Evolutionary conservation across 345 rosid genomes (phyloP).

Genomic region (Aethionema arabicum): DNA sequence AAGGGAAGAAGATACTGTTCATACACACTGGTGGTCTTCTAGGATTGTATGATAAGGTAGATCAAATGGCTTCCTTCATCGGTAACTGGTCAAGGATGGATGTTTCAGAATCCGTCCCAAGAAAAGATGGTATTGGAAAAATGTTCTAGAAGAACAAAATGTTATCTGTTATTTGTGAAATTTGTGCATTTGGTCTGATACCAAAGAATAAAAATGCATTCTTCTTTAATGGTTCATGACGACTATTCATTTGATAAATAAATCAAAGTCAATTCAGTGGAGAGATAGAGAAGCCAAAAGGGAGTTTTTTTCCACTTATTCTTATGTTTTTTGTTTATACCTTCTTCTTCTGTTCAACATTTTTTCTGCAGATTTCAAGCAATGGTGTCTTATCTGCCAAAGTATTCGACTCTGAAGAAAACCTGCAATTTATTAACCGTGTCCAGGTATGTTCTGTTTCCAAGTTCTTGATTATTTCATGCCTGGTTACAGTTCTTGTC

Average conservation of each 20-base stretch:
- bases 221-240: neutral
- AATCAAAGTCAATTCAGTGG: neutral
- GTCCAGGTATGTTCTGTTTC: neutral
- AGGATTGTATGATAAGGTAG: slow-evolving; percentile 78
- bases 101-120: slow-evolving; percentile 68
- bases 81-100: slow-evolving; percentile 75
- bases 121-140: slow-evolving; percentile 72
- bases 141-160: slow-evolving; percentile 53
- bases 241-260: neutral
- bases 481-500: too few species aligned
- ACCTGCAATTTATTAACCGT: neutral
- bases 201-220: slow-evolving; percentile 15
- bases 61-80: slow-evolving; percentile 61
- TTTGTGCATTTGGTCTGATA: slow-evolving; percentile 22
- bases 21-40: slow-evolving; percentile 88
- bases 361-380: neutral
- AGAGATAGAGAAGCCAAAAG: too few species aligned
- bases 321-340: neutral
- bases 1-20: slow-evolving; percentile 75
- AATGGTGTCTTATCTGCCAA: slow-evolving; percentile 1
- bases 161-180: slow-evolving; percentile 20
- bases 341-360: neutral
- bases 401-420: neutral
- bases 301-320: neutral
- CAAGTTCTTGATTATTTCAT: slow-evolving; percentile 12